A percentile compares a stretch with the other conserved stretches of the same genome.
These are phyloP conservation scores for Eucalyptus albens DNA, from an alignment of 345 rosid species.

Conservation along the genomic window DNA sequence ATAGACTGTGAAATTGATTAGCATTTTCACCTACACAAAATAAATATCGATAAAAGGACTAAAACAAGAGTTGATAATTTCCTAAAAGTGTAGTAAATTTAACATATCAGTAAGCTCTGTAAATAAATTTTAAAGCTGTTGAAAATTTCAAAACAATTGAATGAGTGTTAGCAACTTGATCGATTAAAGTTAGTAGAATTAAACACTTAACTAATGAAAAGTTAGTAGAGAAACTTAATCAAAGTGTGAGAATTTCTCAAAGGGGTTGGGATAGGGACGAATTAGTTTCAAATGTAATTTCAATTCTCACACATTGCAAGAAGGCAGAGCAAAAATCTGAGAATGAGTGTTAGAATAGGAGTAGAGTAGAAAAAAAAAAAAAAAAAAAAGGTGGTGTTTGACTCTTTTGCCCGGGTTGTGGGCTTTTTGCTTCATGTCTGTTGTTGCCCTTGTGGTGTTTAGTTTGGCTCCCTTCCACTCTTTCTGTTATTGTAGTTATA, in stretches of 20 bases:
- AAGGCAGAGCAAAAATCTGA: no score
- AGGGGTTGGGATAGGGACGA: neutral
- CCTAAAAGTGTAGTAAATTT: neutral
- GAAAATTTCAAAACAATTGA: neutral
- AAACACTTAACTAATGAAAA: neutral
- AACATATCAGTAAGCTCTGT: fast-evolving
- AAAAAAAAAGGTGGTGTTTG: no score
- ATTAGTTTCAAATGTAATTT: no score
- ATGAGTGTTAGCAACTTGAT: neutral
- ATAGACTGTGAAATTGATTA: neutral
- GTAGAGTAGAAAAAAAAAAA: no score
- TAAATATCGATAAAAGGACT: neutral
- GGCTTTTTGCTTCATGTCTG: no score
- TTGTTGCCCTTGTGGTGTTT: no score
- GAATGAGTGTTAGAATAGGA: no score
- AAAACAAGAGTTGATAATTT: neutral
- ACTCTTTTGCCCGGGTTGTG: no score
- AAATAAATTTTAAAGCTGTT: neutral
- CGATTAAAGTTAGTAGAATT: neutral
- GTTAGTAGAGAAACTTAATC: neutral
- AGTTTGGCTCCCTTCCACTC: no score
- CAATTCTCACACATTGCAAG: no score
- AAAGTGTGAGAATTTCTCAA: neutral
- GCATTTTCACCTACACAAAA: neutral
- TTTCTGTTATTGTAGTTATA: no score